Base-by-base conservation (phyloP, 148 eudicot genomes). In the Persicaria maculosa region DNA sequence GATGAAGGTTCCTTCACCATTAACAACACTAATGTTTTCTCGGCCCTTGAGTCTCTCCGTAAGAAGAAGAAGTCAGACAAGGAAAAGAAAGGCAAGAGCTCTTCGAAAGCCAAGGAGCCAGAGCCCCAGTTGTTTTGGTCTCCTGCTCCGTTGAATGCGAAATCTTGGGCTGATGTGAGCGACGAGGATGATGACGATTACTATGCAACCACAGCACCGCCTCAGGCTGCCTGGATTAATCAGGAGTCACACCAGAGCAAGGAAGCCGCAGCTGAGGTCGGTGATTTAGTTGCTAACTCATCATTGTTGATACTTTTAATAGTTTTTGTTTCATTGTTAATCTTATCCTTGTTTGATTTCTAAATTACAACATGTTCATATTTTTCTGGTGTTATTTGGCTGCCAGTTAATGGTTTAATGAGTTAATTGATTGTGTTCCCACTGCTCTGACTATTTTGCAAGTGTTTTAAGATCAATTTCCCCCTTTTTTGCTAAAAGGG, bases 141-240 rank as follows among this genome's bases (percentile, higher is more conserved):
- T 47, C 93, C 97, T 0, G 75, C 95, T 14, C 93, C 90, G 11
- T 74, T 93, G 76, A 88, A 77, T 31, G 73, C 71, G 6, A 91
- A 87, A 61, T 93, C 98, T 4, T 93, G 98, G 98, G 98, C 95
- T 4, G 98, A 93, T 78, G 97, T 93, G 1, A 97, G 91, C 19
- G 98, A 93, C 40, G 98, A 93, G 53, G 98, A 93, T 76, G 98
- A 93, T 64, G 98, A 93, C 43, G 98, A 93, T 73, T 93, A 88
- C 75, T 91, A 83, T 75, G 95, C 96, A 50, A 91, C 97, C 44
- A 85, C 91, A 1, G 97, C 96, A 15, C 98, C 98, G 0, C 90
- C 87, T 6, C 86, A 76, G 59, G 77, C 90, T 14, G 78, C 77
- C 4, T 91, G 94, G 94, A 86, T 77, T 17, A 85, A 46, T 7